Evolutionary conservation across 176 grass and related monocot species (phyloP).

Genomic region (Zizania latifolia): DNA sequence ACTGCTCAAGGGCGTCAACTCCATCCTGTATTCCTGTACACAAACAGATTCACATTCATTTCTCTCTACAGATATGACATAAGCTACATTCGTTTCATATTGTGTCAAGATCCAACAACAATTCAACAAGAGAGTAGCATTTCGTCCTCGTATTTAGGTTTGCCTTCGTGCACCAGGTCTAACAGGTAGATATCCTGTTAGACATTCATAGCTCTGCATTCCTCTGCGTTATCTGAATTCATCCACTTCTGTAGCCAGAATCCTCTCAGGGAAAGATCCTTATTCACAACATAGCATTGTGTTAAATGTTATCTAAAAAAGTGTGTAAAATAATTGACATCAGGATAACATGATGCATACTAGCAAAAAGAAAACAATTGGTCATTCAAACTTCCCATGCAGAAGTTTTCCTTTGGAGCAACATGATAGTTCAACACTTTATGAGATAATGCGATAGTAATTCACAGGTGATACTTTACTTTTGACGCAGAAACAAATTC

Average conservation of each 20-base stretch:
- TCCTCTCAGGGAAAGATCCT: constrained; percentile 68
- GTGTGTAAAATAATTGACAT: neutral
- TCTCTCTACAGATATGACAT: neutral
- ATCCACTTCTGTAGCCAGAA: constrained; percentile 86
- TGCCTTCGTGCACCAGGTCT: constrained; percentile 51
- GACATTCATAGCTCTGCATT: constrained; percentile 52
- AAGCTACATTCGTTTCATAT: neutral
- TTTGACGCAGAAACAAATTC: neutral
- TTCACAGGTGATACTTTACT: neutral
- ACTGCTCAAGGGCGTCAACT: constrained; percentile 61
- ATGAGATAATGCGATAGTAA: neutral
- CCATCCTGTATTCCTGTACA: constrained; percentile 80
- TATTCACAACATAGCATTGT: neutral
- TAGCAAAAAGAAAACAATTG: neutral
- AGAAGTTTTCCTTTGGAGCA: neutral
- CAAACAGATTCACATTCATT: constrained; percentile 6
- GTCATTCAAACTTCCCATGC: neutral
- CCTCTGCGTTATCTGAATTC: constrained; percentile 56
- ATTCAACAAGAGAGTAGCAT: neutral
- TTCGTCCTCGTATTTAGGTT: constrained; percentile 75
- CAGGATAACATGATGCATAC: neutral
- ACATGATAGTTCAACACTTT: neutral
- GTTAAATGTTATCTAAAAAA: neutral
- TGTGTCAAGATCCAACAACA: neutral
- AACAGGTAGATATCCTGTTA: no score